Conservation (phyloP, 495 filamentous ascomycete species). For the Tuber melanosporum region DNA sequence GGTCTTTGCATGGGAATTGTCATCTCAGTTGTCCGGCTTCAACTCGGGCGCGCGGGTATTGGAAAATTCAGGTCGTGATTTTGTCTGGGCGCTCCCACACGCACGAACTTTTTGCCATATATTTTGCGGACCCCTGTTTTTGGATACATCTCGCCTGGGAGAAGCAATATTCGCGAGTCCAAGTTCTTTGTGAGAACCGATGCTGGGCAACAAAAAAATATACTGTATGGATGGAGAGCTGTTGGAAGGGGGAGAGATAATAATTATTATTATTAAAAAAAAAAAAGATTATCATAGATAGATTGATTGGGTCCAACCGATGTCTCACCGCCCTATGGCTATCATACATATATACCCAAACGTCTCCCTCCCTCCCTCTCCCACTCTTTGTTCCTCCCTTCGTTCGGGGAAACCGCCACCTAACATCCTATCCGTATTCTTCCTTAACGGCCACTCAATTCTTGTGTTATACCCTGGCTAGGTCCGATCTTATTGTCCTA, state of each 20-base stretch:
- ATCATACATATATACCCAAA: neutral
- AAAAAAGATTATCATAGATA: neutral
- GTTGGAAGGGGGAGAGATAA: neutral
- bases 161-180: neutral
- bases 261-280: neutral
- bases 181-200: neutral
- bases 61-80: too few relatives aligned
- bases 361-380: neutral
- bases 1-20: too few relatives aligned
- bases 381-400: constrained; percentile 19
- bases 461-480: constrained; percentile 2
- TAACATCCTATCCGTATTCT: neutral
- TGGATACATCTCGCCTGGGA: too few relatives aligned
- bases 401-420: constrained; percentile 12
- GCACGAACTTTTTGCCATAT: too few relatives aligned
- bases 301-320: neutral
- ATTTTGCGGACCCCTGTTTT: too few relatives aligned
- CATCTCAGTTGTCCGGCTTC: too few relatives aligned
- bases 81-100: too few relatives aligned
- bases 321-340: neutral
- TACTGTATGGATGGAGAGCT: neutral
- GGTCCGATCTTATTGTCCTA: constrained; percentile 19
- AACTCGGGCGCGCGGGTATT: too few relatives aligned
- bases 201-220: neutral
- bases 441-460: constrained; percentile 12